Base-by-base conservation (phyloP, 2,329 filamentous ascomycete genomes). In the Lecanicillium sp. region DNA sequence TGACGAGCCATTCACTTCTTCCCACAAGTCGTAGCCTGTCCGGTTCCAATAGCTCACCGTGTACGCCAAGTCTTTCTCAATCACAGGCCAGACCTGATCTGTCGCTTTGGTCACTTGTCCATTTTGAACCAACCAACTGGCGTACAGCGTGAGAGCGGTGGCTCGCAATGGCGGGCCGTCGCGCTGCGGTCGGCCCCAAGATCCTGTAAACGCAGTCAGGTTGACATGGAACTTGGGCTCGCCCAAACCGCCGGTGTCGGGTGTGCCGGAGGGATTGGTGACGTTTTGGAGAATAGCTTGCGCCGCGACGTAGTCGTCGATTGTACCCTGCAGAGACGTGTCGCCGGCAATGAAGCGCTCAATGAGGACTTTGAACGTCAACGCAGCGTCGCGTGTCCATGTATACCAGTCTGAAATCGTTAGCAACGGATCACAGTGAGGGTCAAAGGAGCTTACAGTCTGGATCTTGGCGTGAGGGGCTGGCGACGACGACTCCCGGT, bases 101-200 rank as follows among this genome's bases (percentile, higher is more conserved):
- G 58, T 60, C 3, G 75, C 80, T 1, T 71, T 72, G 2, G 65
- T 65, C 9, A 76, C 64, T 50, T 80, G 76, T 9, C 78, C 80
- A 44, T 84, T 81, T 29, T 63, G 63, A 35, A 87, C 62, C 19
- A 90, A 64, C 75, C 82, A 85, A 51, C 80, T 78, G 8, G 80
- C 74, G 53, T 89, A 92, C 1, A 68, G 68, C 38, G 83, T 80
- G 51, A 92, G 59, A 4, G 85, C 76, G 32, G 77, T 85, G 2
- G 84, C 84, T 37, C 86, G 73, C 27, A 92, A 71, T 17, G 85
- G 77, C 18, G 86, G 85, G 0, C 85, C 85, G 58, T 92, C 85
- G 31, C 81, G 71, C 59, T 92, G 85, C 12, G 85, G 85, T 16
- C 85, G 75, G 25, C 83, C 85, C 85, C 85, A 90, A 6, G 62